Evolutionary conservation across 2,329 filamentous ascomycete genomes (phyloP).

Genomic region (Xylariomycetidae sp.): DNA sequence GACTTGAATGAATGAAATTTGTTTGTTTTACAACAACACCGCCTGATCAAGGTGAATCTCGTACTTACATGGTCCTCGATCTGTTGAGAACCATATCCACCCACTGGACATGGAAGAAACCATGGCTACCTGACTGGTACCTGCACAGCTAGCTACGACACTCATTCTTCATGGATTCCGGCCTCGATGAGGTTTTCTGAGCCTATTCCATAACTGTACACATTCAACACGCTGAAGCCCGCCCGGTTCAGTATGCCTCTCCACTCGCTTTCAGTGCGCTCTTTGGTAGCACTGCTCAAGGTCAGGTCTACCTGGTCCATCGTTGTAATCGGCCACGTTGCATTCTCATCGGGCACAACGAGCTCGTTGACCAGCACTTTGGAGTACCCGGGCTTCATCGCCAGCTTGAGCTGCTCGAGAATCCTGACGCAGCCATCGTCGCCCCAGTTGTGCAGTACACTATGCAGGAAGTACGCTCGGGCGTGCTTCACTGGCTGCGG

Average conservation of each 20-base stretch:
- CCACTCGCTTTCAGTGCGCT: conserved; percentile 18
- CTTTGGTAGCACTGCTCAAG: conserved; percentile 15
- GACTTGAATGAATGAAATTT: too few species aligned
- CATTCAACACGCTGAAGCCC: conserved; percentile 12
- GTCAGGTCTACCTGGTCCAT: conserved; percentile 24
- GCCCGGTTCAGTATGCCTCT: conserved; percentile 11
- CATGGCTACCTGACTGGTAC: too few species aligned
- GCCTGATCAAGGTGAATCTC: too few species aligned
- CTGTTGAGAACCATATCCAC: too few species aligned
- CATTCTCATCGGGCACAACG: conserved; percentile 25
- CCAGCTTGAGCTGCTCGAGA: conserved; percentile 22
- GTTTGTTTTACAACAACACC: too few species aligned
- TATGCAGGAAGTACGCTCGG: conserved; percentile 24
- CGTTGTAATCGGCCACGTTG: conserved; percentile 17
- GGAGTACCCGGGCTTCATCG: conserved; percentile 28
- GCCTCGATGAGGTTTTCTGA: conserved; percentile 22
- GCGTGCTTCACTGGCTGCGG: conserved; percentile 23
- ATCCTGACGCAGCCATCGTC: conserved; percentile 29
- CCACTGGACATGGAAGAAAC: too few species aligned
- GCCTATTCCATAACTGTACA: conserved; percentile 16
- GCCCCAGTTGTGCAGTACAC: conserved; percentile 32
- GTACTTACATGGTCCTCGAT: too few species aligned
- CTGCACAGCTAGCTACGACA: too few species aligned
- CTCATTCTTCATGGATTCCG: too few species aligned
- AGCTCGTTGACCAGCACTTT: conserved; percentile 36